Conservation (phyloP, 208 protist genomes). For the Crithidia thermophila region DNA sequence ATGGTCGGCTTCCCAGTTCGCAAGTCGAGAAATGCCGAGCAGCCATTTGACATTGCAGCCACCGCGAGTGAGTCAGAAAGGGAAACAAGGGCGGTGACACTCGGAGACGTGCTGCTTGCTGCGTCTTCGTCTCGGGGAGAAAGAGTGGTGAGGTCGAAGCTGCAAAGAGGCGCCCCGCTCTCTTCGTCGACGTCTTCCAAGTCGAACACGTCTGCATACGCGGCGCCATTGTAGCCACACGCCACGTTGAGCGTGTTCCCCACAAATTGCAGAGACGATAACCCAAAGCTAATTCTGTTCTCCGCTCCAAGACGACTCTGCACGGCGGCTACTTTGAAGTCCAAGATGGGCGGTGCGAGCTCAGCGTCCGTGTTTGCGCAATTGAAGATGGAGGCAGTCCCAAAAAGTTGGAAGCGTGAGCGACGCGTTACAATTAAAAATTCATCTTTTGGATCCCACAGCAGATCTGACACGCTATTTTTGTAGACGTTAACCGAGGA, state of each 20-base stretch:
- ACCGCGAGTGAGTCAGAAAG: slow-evolving; percentile 41
- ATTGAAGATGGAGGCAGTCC: background rate
- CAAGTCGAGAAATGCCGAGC: slow-evolving; percentile 45
- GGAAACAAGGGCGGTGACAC: slow-evolving; percentile 33
- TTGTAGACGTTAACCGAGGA: slow-evolving; percentile 19
- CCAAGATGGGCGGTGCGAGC: slow-evolving; percentile 2
- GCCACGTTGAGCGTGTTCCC: slow-evolving; percentile 48
- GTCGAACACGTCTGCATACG: slow-evolving; percentile 74
- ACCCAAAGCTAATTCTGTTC: slow-evolving; percentile 45
- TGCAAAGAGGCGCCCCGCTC: slow-evolving; percentile 44
- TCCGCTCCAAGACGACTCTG: slow-evolving; percentile 15
- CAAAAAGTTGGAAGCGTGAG: slow-evolving; percentile 32
- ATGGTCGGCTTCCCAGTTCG: slow-evolving; percentile 12
- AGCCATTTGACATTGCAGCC: slow-evolving; percentile 54
- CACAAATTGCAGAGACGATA: slow-evolving; percentile 60
- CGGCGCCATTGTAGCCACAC: slow-evolving; percentile 41
- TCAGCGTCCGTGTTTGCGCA: background rate
- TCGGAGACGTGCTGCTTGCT: background rate
- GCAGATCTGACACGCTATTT: slow-evolving; percentile 25
- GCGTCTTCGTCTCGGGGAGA: background rate
- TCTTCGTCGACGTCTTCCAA: slow-evolving; percentile 77
- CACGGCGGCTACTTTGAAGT: slow-evolving; percentile 14
- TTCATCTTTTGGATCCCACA: slow-evolving; percentile 28
- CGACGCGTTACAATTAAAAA: slow-evolving; percentile 22
- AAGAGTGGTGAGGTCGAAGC: slow-evolving; percentile 36